phyloP scores from a whole-genome alignment of 2,329 filamentous ascomycete species.

The Mycosphaerella sp. region DNA sequence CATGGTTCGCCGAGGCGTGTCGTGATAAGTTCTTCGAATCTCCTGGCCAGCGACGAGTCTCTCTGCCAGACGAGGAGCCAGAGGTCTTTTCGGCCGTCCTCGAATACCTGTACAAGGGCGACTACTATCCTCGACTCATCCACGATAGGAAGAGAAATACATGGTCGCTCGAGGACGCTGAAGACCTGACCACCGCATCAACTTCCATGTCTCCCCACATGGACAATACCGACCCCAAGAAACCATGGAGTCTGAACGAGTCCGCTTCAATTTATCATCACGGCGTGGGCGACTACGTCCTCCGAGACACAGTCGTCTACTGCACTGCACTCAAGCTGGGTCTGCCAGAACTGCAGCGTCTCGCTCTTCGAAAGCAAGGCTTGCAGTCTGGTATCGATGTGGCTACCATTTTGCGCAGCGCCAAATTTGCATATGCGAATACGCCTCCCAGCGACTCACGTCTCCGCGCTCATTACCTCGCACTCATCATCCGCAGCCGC shows the following conservation, averaged over 20 bases:
- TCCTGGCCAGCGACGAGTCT: conserved; percentile 62
- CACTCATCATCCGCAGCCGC: conserved; percentile 93
- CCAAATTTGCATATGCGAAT: conserved; percentile 91
- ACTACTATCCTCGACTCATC: conserved; percentile 86
- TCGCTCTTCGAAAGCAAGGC: conserved; percentile 90
- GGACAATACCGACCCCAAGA: conserved; percentile 38
- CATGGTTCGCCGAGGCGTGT: conserved; percentile 61
- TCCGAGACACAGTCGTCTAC: conserved; percentile 92
- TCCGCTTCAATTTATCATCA: conserved; percentile 67
- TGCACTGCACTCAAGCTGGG: conserved; percentile 86
- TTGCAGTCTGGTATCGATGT: conserved; percentile 89
- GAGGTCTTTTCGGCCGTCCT: conserved; percentile 90
- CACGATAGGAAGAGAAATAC: conserved; percentile 76
- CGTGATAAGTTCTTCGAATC: conserved; percentile 66
- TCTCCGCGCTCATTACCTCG: conserved; percentile 93
- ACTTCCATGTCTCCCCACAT: conserved; percentile 47
- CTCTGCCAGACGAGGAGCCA: conserved; percentile 73
- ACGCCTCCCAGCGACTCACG: conserved; percentile 88
- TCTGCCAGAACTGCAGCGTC: conserved; percentile 83
- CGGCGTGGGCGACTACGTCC: conserved; percentile 66
- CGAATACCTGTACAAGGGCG: conserved; percentile 95
- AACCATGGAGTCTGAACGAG: conserved; percentile 54
- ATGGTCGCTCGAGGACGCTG: conserved; percentile 78
- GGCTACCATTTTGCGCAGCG: conserved; percentile 82
- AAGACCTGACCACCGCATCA: conserved; percentile 25